phyloP scores from a whole-genome alignment of 1,284 basidiomycete genomes.

The Ustilago cynodontis region DNA sequence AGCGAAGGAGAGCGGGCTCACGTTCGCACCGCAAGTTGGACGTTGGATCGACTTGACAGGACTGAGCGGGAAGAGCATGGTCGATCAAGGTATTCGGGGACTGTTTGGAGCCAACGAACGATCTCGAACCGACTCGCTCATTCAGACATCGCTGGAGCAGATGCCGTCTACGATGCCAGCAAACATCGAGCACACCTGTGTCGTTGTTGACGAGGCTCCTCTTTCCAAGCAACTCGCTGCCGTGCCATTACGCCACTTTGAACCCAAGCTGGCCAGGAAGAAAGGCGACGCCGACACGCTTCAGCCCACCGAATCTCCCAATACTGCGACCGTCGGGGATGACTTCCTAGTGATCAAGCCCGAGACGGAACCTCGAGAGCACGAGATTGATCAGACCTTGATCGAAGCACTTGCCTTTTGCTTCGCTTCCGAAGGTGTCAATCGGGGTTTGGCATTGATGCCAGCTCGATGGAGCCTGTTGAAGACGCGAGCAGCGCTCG shows the following conservation, averaged over 20 bases:
- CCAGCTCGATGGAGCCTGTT: conserved; percentile 63
- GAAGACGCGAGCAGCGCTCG: conserved; percentile 47
- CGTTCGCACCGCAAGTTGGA: conserved; percentile 51
- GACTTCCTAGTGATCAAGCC: conserved; percentile 22
- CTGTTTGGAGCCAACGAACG: conserved; percentile 40
- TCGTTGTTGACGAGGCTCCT: conserved; percentile 61
- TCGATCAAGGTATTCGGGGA: conserved; percentile 44
- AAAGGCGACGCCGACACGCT: conserved; percentile 5
- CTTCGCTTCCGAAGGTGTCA: conserved; percentile 58
- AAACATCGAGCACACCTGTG: conserved; percentile 61
- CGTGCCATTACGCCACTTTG: conserved; percentile 47
- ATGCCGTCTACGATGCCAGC: conserved; percentile 45
- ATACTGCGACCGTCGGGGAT: background rate
- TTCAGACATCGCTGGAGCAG: conserved; percentile 31
- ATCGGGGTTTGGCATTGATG: conserved; percentile 59
- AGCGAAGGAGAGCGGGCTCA: conserved; percentile 42
- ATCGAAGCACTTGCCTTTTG: conserved; percentile 62
- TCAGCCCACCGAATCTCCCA: background rate
- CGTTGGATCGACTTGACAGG: conserved; percentile 67
- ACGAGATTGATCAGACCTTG: conserved; percentile 55
- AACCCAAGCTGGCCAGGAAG: conserved; percentile 34
- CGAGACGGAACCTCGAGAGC: conserved; percentile 36
- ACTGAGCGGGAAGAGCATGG: conserved; percentile 51
- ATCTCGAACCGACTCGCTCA: conserved; percentile 33
- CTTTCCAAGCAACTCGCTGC: conserved; percentile 26